Evolutionary conservation across 768 basidiomycete species (phyloP).

Genomic region (Albatrellus ellisii): DNA sequence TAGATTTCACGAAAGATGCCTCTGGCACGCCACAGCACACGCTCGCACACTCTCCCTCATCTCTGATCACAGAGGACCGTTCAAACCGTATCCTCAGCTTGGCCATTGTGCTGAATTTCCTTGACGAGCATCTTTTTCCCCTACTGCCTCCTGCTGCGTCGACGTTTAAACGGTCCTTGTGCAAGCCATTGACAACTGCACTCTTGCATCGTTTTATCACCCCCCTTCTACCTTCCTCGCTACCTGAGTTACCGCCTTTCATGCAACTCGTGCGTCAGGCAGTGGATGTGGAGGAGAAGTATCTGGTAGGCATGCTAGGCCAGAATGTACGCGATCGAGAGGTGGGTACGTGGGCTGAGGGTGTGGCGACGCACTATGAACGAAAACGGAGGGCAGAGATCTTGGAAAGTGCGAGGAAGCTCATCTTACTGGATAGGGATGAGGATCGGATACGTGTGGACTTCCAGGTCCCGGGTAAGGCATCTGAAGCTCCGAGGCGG

Average conservation of each 20-base stretch:
- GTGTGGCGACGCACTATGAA: slow-evolving; percentile 66
- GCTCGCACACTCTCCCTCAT: slow-evolving; percentile 34
- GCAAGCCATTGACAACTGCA: slow-evolving; percentile 44
- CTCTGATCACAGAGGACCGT: slow-evolving; percentile 27
- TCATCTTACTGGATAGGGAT: slow-evolving; percentile 33
- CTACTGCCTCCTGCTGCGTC: slow-evolving; percentile 31
- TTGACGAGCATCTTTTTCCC: slow-evolving; percentile 43
- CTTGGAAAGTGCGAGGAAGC: slow-evolving; percentile 43
- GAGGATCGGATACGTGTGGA: slow-evolving; percentile 26
- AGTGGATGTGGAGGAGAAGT: slow-evolving; percentile 50
- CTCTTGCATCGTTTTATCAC: slow-evolving; percentile 55
- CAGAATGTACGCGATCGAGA: slow-evolving; percentile 34
- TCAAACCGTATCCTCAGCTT: slow-evolving; percentile 40
- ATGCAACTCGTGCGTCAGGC: slow-evolving; percentile 43
- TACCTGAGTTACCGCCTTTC: slow-evolving; percentile 47
- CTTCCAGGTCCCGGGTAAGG: slow-evolving; percentile 1
- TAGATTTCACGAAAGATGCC: slow-evolving; percentile 22
- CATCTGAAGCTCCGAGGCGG: background rate
- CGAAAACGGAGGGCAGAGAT: slow-evolving; percentile 54
- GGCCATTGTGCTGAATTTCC: slow-evolving; percentile 45
- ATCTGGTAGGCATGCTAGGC: slow-evolving; percentile 36
- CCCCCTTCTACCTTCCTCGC: slow-evolving; percentile 55
- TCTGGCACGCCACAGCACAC: slow-evolving; percentile 26
- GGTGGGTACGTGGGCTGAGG: slow-evolving; percentile 57
- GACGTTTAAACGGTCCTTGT: slow-evolving; percentile 42